These are phyloP conservation scores for Trematosphaeria pertusa DNA, from an alignment of 2,329 filamentous ascomycete genomes.

Conservation along the genomic window DNA sequence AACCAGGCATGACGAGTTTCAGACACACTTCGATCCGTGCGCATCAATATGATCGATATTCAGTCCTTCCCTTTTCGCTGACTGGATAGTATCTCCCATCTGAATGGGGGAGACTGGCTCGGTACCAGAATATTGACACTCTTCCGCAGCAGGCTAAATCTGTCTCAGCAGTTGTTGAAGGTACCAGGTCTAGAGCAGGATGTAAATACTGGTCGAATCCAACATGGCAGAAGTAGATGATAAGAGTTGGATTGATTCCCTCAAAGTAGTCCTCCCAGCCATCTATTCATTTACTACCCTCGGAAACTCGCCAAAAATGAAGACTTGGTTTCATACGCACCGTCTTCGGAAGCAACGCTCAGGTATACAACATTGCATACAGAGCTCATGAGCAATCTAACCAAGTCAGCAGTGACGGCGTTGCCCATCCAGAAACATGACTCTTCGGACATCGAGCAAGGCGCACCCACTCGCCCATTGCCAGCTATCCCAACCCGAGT, in stretches of 20 bases:
- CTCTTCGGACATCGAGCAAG: constrained; percentile 9
- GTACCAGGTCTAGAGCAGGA: constrained; percentile 7
- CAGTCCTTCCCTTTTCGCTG: constrained; percentile 11
- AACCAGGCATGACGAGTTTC: constrained; percentile 25
- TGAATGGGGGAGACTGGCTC: constrained; percentile 14
- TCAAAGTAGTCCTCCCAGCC: too few species aligned
- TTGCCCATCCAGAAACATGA: constrained; percentile 16
- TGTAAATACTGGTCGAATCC: constrained; percentile 20
- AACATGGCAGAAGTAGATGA: constrained; percentile 8
- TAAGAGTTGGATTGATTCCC: constrained; percentile 6
- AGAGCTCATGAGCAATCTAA: background rate
- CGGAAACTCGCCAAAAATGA: constrained; percentile 18
- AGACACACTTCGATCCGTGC: constrained; percentile 25
- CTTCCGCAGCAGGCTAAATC: constrained; percentile 33
- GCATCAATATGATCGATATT: constrained; percentile 19
- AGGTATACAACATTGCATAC: constrained; percentile 17
- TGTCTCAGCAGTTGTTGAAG: constrained; percentile 15
- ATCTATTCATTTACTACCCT: constrained; percentile 2
- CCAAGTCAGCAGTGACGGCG: constrained; percentile 14
- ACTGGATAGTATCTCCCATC: constrained; percentile 18
- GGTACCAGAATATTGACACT: constrained; percentile 24
- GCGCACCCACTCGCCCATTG: background rate
- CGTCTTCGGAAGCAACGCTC: constrained; percentile 24
- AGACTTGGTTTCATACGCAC: constrained; percentile 28
- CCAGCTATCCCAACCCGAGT: constrained; percentile 4